phyloP scores from a whole-genome alignment of 352 stramenopile species.

The Phytophthora sp. region DNA sequence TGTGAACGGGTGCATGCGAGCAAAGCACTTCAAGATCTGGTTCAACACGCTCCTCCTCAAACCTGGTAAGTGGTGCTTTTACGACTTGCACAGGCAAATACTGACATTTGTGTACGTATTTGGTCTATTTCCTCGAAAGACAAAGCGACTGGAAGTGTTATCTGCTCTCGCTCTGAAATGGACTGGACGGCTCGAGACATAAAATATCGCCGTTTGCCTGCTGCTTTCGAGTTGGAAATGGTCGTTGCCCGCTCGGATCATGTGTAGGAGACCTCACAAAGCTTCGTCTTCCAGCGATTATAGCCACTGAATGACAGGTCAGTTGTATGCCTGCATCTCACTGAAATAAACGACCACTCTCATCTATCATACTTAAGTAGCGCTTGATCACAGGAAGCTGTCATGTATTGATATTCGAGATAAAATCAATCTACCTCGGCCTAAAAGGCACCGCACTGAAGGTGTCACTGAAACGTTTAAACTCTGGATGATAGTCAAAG shows the following conservation, averaged over 20 bases:
- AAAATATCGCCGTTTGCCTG: slow-evolving; percentile 64
- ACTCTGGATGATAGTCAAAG: slow-evolving; percentile 91
- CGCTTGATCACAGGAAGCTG: not conserved
- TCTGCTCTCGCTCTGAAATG: slow-evolving; percentile 59
- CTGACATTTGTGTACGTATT: not conserved
- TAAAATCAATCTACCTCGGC: slow-evolving; percentile 45
- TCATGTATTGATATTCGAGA: not conserved
- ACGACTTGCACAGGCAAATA: not conserved
- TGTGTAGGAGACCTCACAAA: slow-evolving; percentile 3
- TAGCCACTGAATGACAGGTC: not conserved
- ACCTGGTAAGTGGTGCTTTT: slow-evolving; percentile 25
- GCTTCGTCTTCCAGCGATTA: not conserved
- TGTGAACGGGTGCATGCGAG: slow-evolving; percentile 45
- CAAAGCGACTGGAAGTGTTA: slow-evolving; percentile 39
- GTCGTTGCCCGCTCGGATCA: slow-evolving; percentile 26
- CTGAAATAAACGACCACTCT: not conserved
- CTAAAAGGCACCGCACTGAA: slow-evolving; percentile 86
- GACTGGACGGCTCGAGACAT: slow-evolving; percentile 72
- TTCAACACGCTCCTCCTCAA: slow-evolving; percentile 70
- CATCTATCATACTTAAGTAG: not conserved
- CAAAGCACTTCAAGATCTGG: slow-evolving; percentile 81
- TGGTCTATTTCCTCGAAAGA: slow-evolving; percentile 25
- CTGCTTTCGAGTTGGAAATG: slow-evolving; percentile 73
- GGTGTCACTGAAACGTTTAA: slow-evolving; percentile 88
- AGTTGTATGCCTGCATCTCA: not conserved